Evolutionary conservation across 2,329 filamentous ascomycete species (phyloP), one percentile per base, ranked within the genome.

Genomic region (Pseudogymnoascus sp.): DNA sequence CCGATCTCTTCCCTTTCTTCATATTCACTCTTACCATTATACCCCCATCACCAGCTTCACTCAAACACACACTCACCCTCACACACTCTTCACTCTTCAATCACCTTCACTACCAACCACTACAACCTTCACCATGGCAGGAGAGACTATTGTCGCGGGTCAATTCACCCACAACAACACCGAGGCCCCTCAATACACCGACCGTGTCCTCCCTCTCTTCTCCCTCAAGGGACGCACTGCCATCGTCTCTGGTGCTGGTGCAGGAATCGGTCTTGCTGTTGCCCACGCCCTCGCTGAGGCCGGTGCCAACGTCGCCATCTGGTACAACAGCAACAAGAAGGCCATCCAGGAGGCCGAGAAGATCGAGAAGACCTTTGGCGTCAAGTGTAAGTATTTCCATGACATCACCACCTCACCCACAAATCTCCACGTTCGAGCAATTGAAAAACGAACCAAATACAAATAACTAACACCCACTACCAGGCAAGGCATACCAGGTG

Each of bases 261-360:
- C 86, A 37, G 88, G 88, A 35, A 89, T 90, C 67, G 88, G 88
- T 44, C 77, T 88, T 26, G 80, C 81, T 4, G 80, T 89, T 29
- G 87, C 86, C 13, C 77, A 87, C 35, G 86, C 79, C 1, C 79
- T 86, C 33, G 87, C 88, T 15, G 88, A 91, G 72, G 85, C 87
- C 15, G 88, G 88, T 59, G 87, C 87, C 64, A 88, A 90, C 68
- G 85, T 90, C 21, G 87, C 86, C 29, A 83, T 90, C 60, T 89
- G 85, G 85, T 90, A 89, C 72, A 87, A 89, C 72, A 83, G 79
- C 73, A 90, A 90, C 75, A 81, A 83, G 70, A 83, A 86, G 68
- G 86, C 87, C 11, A 72, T 85, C 11, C 79, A 83, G 15, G 80
- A 84, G 64, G 87, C 88, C 0, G 79, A 80, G 33, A 83, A 84